A percentile compares a stretch with the other conserved stretches of the same genome.
phyloP scores from a whole-genome alignment of 2,329 filamentous ascomycete species.

The Westerdykella sp. region DNA sequence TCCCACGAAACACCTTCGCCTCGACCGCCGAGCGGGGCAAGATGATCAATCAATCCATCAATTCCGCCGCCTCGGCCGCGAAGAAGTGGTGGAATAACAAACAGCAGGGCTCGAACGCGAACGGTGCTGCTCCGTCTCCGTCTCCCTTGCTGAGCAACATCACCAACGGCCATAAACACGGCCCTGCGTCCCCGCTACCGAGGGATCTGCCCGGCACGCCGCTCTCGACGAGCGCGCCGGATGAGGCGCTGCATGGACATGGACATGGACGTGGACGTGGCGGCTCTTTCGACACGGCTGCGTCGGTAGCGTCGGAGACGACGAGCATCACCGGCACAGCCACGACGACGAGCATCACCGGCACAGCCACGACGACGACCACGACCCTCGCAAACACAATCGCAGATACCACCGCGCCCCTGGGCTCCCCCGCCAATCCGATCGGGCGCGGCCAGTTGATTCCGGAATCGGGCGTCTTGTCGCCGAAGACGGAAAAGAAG shows the following conservation, averaged over 20 bases:
- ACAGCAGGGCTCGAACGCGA: too few species aligned
- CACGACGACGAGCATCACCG: conserved; percentile 7
- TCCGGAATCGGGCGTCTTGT: conserved; percentile 40
- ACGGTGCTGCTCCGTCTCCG: too few species aligned
- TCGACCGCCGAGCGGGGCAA: conserved; percentile 16
- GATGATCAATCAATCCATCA: conserved; percentile 33
- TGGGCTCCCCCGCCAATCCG: conserved; percentile 39
- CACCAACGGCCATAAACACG: not conserved
- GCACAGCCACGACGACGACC: conserved; percentile 24
- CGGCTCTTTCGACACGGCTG: too few species aligned
- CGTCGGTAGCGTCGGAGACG: too few species aligned
- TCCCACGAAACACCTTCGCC: conserved; percentile 7
- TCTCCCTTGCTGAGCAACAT: conserved; percentile 29
- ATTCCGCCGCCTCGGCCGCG: conserved; percentile 50
- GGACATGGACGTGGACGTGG: too few species aligned
- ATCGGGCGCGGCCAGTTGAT: conserved; percentile 79
- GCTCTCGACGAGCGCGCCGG: not conserved
- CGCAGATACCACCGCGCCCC: not conserved
- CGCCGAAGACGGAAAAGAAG: not conserved
- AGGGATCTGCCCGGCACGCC: conserved; percentile 17
- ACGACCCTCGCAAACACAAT: conserved; percentile 23
- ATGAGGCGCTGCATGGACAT: too few species aligned
- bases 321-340: not conserved
- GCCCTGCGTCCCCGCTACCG: conserved; percentile 26
- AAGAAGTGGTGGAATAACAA: conserved; percentile 49